phyloP scores from a whole-genome alignment of 2,329 filamentous ascomycete genomes.

The Cytospora schulzeri region DNA sequence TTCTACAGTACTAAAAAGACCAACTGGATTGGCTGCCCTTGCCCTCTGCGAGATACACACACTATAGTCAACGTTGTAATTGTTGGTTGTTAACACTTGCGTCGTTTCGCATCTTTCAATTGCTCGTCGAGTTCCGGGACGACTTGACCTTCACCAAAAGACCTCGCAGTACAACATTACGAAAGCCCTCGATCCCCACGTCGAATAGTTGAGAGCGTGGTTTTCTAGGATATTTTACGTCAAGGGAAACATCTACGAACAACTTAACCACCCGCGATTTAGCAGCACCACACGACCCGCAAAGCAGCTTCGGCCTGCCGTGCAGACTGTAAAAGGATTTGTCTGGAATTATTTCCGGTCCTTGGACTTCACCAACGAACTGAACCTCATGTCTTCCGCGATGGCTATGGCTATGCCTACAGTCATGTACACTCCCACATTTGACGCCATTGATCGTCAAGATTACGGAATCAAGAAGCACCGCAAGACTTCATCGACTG shows the following conservation, averaged over 20 bases:
- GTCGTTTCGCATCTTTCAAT: slow-evolving; percentile 25
- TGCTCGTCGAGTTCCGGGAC: slow-evolving; percentile 4
- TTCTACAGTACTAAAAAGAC: slow-evolving; percentile 36
- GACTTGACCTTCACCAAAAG: neutral
- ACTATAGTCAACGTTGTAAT: slow-evolving; percentile 41
- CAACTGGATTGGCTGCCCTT: slow-evolving; percentile 64
- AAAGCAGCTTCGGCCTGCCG: slow-evolving; percentile 46
- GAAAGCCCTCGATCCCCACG: neutral
- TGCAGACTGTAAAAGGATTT: slow-evolving; percentile 27
- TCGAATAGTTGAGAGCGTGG: neutral
- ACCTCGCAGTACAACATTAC: slow-evolving; percentile 2
- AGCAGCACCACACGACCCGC: slow-evolving; percentile 43
- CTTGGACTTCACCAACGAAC: slow-evolving; percentile 37
- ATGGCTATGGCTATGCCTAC: slow-evolving; percentile 49
- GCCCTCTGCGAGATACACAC: slow-evolving; percentile 45
- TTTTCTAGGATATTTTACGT: neutral
- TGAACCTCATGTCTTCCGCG: slow-evolving; percentile 51
- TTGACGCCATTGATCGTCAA: slow-evolving; percentile 59
- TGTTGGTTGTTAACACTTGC: slow-evolving; percentile 37
- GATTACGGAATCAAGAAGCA: slow-evolving; percentile 65
- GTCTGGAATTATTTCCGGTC: slow-evolving; percentile 37
- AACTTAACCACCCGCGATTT: slow-evolving; percentile 12
- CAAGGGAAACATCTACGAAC: neutral
- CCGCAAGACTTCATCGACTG: slow-evolving; percentile 69
- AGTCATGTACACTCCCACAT: slow-evolving; percentile 51